These are phyloP conservation scores for Gaertneriomyces sp. DNA, from an alignment of 192 early-diverging fungal genomes.

Conservation along the genomic window DNA sequence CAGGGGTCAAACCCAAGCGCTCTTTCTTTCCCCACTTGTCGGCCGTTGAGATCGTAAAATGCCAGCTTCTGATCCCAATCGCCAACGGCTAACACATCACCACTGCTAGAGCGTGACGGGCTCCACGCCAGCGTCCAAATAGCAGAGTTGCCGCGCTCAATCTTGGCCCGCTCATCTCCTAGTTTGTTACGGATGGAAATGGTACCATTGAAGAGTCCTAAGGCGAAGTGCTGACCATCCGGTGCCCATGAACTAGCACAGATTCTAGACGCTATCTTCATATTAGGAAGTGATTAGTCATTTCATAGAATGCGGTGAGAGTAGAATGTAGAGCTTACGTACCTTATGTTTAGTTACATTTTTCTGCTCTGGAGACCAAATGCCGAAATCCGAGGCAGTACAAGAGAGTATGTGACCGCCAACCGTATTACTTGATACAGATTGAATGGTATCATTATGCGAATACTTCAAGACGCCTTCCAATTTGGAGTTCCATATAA, in stretches of 20 bases:
- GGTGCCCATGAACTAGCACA: slow-evolving; percentile 47
- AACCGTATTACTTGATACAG: slow-evolving; percentile 45
- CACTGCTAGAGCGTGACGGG: slow-evolving; percentile 39
- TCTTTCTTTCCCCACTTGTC: slow-evolving; percentile 59
- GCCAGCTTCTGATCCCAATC: slow-evolving; percentile 58
- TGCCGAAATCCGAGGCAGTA: slow-evolving; percentile 53
- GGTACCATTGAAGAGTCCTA: slow-evolving; percentile 55
- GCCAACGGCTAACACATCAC: slow-evolving; percentile 49
- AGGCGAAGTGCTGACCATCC: slow-evolving; percentile 56
- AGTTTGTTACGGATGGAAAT: slow-evolving; percentile 48
- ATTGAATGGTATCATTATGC: slow-evolving; percentile 54
- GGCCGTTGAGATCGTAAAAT: slow-evolving; percentile 52
- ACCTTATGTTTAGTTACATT: slow-evolving; percentile 56
- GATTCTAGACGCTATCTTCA: slow-evolving; percentile 49
- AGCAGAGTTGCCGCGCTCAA: slow-evolving; percentile 49
- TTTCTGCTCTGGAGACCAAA: slow-evolving; percentile 57
- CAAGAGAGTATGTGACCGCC: slow-evolving; percentile 49
- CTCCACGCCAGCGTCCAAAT: slow-evolving; percentile 56
- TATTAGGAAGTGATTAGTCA: neutral
- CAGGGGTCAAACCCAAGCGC: slow-evolving; percentile 49
- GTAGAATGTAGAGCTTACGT: neutral
- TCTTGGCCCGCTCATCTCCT: slow-evolving; percentile 55
- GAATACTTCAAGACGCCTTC: slow-evolving; percentile 57
- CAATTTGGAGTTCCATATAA: slow-evolving; percentile 53
- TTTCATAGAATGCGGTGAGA: neutral